These are phyloP conservation scores for Pyrenophora tritici-repentis DNA, from an alignment of 2,329 filamentous ascomycete species.

Conservation along the genomic window DNA sequence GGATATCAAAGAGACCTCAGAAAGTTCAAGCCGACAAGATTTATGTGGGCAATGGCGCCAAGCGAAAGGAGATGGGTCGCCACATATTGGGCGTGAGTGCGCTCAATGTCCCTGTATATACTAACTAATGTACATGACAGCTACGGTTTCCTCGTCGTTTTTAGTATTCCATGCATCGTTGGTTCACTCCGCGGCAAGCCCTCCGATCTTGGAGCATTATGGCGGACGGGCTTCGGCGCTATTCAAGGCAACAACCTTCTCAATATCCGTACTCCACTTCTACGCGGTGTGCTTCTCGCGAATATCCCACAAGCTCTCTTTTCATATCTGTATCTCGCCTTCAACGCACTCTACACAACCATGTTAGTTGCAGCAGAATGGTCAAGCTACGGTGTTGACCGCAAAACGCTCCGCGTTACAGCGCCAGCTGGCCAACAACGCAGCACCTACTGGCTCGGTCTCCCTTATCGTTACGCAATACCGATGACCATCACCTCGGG, in stretches of 20 bases:
- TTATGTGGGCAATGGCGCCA: not conserved
- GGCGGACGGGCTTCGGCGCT: slow-evolving; percentile 17
- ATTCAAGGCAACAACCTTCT: slow-evolving; percentile 19
- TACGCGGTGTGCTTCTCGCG: slow-evolving; percentile 43
- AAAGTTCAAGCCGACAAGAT: not conserved
- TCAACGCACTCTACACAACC: slow-evolving; percentile 54
- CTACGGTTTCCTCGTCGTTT: not conserved
- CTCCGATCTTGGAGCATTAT: slow-evolving; percentile 4
- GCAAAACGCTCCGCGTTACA: slow-evolving; percentile 49
- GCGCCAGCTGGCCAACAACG: slow-evolving; percentile 44
- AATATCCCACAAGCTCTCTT: slow-evolving; percentile 56
- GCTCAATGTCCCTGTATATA: not conserved
- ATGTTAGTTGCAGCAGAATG: slow-evolving; percentile 58
- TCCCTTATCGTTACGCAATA: slow-evolving; percentile 48
- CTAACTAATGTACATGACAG: not conserved
- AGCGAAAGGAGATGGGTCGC: not conserved
- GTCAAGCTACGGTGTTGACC: slow-evolving; percentile 42
- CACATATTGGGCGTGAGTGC: slow-evolving; percentile 1
- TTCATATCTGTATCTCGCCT: slow-evolving; percentile 53
- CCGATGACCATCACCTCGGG: slow-evolving; percentile 43
- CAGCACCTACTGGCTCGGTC: slow-evolving; percentile 49
- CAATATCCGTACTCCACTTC: slow-evolving; percentile 1
- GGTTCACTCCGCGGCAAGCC: slow-evolving; percentile 10
- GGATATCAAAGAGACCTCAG: not conserved
- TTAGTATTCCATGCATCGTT: slow-evolving; percentile 4